These are phyloP conservation scores for Penicillium sp. DNA, from an alignment of 2,329 filamentous ascomycete species.

Conservation along the genomic window DNA sequence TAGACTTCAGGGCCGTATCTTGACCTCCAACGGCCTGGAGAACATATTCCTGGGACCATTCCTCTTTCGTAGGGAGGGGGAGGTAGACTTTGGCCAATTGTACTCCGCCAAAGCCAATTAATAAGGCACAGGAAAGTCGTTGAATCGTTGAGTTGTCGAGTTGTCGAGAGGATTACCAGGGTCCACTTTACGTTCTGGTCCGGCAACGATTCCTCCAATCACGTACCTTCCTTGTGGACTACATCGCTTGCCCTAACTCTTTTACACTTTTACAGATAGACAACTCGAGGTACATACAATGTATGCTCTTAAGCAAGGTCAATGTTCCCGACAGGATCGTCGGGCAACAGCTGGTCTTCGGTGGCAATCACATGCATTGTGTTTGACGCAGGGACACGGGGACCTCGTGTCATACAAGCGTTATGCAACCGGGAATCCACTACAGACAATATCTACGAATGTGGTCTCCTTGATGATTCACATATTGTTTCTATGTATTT, in stretches of 20 bases:
- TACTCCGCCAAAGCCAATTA: too few species aligned
- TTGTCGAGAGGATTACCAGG: too few species aligned
- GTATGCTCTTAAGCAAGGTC: too few species aligned
- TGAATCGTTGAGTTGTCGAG: not conserved
- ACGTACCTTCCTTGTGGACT: not conserved
- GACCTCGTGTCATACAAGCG: not conserved
- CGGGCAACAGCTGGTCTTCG: not conserved
- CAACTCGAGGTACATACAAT: too few species aligned
- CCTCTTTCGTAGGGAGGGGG: not conserved
- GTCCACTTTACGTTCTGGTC: not conserved
- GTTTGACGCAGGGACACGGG: not conserved
- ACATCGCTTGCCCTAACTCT: not conserved
- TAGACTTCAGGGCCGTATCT: conserved; percentile 4
- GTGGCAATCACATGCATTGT: not conserved
- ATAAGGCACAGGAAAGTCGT: too few species aligned
- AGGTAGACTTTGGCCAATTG: too few species aligned
- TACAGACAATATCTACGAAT: not conserved
- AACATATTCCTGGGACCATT: not conserved
- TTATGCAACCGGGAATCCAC: not conserved
- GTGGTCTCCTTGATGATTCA: not conserved
- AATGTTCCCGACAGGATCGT: too few species aligned
- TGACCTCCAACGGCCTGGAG: conserved; percentile 4
- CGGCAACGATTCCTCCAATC: not conserved
- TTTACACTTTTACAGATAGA: too few species aligned
- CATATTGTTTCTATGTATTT: not conserved